Evolutionary conservation across 495 filamentous ascomycete genomes (phyloP).

Genomic region (Xeromyces bisporus): DNA sequence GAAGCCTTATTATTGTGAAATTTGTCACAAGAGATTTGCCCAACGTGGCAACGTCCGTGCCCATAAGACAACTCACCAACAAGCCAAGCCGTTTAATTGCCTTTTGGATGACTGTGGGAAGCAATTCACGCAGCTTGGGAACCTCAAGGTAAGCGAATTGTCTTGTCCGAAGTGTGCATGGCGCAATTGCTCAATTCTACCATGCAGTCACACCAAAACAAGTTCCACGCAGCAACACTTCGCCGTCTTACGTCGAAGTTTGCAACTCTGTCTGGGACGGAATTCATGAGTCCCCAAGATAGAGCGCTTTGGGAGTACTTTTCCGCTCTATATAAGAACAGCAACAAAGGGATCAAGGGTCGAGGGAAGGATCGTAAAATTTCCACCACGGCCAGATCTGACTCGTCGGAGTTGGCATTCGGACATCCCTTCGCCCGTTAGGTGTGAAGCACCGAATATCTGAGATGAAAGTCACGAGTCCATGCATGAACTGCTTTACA

Average conservation of each 20-base stretch:
- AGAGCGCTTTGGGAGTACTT: conserved; percentile 79
- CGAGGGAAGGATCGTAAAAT: conserved; percentile 63
- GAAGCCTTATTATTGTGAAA: conserved; percentile 67
- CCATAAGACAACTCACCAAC: conserved; percentile 66
- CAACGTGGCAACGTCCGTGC: conserved; percentile 78
- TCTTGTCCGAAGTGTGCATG: too few species aligned
- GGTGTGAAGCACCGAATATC: too few species aligned
- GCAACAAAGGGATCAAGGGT: conserved; percentile 87
- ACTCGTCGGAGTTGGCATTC: too few species aligned
- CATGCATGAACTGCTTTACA: too few species aligned
- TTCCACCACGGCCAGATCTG: conserved; percentile 16
- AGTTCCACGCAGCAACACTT: conserved; percentile 64
- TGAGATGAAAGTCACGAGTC: too few species aligned
- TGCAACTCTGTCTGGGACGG: conserved; percentile 41
- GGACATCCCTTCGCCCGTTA: too few species aligned
- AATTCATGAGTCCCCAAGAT: conserved; percentile 48
- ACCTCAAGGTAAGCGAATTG: conserved; percentile 71
- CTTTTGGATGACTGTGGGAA: conserved; percentile 68
- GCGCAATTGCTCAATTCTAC: too few species aligned
- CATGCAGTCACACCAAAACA: conserved; percentile 77
- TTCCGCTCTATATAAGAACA: conserved; percentile 75
- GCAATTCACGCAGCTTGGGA: conserved; percentile 75
- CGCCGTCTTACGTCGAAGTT: conserved; percentile 59
- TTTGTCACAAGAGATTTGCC: conserved; percentile 68
- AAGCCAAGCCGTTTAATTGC: conserved; percentile 65